These are phyloP conservation scores for Aspergillus pseudoglaucus DNA, from an alignment of 2,329 filamentous ascomycete species.

Conservation along the genomic window DNA sequence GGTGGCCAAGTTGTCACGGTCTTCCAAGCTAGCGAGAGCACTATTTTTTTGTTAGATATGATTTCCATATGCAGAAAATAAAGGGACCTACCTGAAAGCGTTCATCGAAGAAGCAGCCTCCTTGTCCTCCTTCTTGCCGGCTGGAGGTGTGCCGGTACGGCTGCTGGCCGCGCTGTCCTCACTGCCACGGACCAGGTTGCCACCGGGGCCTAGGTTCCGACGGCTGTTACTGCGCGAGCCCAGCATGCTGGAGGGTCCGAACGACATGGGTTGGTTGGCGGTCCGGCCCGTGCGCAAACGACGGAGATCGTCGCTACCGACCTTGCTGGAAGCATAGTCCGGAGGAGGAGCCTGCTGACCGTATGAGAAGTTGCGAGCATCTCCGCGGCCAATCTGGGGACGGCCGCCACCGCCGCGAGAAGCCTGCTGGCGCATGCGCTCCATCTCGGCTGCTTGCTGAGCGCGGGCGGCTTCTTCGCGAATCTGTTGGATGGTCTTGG, in stretches of 20 bases:
- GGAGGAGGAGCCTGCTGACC: slow-evolving; percentile 61
- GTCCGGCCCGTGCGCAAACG: slow-evolving; percentile 61
- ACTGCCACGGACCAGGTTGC: slow-evolving; percentile 63
- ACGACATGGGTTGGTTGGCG: slow-evolving; percentile 56
- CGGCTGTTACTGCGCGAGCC: slow-evolving; percentile 85
- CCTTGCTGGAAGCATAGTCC: slow-evolving; percentile 67
- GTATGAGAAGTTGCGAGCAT: slow-evolving; percentile 78
- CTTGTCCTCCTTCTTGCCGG: slow-evolving; percentile 56
- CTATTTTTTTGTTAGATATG: slow-evolving; percentile 19
- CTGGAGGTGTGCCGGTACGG: slow-evolving; percentile 79
- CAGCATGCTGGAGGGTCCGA: slow-evolving; percentile 84
- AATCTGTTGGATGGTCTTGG: slow-evolving; percentile 92
- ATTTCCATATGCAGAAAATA: not conserved
- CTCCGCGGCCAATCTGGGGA: slow-evolving; percentile 70
- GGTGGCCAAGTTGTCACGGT: slow-evolving; percentile 39
- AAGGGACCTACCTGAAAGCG: slow-evolving; percentile 74
- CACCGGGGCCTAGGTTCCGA: slow-evolving; percentile 62
- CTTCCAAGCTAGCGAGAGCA: slow-evolving; percentile 43
- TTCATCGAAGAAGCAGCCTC: slow-evolving; percentile 67
- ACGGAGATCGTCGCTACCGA: slow-evolving; percentile 85
- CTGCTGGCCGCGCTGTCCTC: slow-evolving; percentile 86
- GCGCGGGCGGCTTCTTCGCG: slow-evolving; percentile 73
- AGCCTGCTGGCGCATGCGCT: slow-evolving; percentile 47
- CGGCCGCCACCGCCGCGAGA: slow-evolving; percentile 60
- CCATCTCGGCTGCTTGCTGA: slow-evolving; percentile 71